Evolutionary conservation across 306 rosid species (phyloP).

Genomic region (Albizia julibrissin): DNA sequence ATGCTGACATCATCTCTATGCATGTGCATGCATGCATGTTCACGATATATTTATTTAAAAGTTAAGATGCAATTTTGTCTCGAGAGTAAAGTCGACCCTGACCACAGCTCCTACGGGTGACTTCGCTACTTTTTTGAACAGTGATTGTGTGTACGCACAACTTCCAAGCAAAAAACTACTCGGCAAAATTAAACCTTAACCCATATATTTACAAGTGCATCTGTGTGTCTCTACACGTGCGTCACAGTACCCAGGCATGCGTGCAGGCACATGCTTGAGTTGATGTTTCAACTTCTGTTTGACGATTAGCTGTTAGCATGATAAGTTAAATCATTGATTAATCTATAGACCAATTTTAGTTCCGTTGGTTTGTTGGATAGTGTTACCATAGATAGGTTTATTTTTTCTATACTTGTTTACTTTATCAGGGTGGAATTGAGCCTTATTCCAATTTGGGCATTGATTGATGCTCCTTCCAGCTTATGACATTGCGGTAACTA

Average conservation of each 20-base stretch:
- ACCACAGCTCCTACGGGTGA: too few relatives aligned
- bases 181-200: too few relatives aligned
- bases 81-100: too few relatives aligned
- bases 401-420: neutral
- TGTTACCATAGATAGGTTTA: constrained; percentile 31
- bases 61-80: too few relatives aligned
- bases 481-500: constrained; percentile 37
- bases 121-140: too few relatives aligned
- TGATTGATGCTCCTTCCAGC: constrained; percentile 50
- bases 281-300: constrained; percentile 14
- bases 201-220: too few relatives aligned
- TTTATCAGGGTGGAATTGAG: constrained; percentile 61
- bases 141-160: too few relatives aligned
- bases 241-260: neutral
- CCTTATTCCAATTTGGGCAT: constrained; percentile 64
- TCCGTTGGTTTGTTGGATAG: constrained; percentile 10
- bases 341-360: neutral
- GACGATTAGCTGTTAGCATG: neutral
- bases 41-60: neutral
- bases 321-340: neutral
- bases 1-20: neutral
- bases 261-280: neutral
- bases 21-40: neutral
- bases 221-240: neutral
- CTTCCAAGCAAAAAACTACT: too few relatives aligned